Conservation (phyloP, 2,329 filamentous ascomycete genomes). For the Clonostachys rosea region DNA sequence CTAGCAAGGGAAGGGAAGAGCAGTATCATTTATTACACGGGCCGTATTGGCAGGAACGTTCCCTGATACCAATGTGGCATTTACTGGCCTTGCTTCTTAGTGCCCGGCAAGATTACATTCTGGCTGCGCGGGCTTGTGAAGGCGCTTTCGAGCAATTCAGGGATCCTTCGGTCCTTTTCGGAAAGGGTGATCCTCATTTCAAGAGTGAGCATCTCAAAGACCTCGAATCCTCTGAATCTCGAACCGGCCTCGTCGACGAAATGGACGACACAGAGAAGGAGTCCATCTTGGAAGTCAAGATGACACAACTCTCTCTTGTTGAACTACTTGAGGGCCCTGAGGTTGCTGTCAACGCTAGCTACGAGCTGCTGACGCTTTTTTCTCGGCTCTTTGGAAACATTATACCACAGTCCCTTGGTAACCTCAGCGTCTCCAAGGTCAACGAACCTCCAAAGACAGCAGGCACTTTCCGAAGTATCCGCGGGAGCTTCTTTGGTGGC, state of each 20-base stretch:
- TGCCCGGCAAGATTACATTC: constrained; percentile 77
- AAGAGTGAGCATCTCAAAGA: constrained; percentile 64
- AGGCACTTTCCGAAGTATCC: constrained; percentile 65
- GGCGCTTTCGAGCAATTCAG: constrained; percentile 89
- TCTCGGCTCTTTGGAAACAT: constrained; percentile 67
- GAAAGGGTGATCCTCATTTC: constrained; percentile 49
- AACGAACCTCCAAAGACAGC: constrained; percentile 62
- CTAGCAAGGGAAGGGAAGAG: constrained; percentile 42
- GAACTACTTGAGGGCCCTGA: constrained; percentile 82
- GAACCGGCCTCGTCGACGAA: constrained; percentile 61
- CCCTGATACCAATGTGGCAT: constrained; percentile 82
- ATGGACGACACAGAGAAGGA: constrained; percentile 85
- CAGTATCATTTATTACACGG: constrained; percentile 38
- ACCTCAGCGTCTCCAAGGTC: constrained; percentile 30
- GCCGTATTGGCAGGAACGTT: constrained; percentile 57
- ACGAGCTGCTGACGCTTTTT: constrained; percentile 80
- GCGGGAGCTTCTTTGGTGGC: constrained; percentile 72
- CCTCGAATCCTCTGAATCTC: constrained; percentile 10
- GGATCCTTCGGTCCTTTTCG: constrained; percentile 66
- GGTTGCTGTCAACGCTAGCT: constrained; percentile 81
- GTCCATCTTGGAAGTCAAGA: constrained; percentile 86
- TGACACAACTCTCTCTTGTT: constrained; percentile 83
- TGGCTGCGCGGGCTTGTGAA: constrained; percentile 79
- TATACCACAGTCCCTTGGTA: constrained; percentile 35
- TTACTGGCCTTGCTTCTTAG: constrained; percentile 81